Evolutionary conservation across 805 yeast genomes (phyloP).

Genomic region (Kodamaea kakaduensis): DNA sequence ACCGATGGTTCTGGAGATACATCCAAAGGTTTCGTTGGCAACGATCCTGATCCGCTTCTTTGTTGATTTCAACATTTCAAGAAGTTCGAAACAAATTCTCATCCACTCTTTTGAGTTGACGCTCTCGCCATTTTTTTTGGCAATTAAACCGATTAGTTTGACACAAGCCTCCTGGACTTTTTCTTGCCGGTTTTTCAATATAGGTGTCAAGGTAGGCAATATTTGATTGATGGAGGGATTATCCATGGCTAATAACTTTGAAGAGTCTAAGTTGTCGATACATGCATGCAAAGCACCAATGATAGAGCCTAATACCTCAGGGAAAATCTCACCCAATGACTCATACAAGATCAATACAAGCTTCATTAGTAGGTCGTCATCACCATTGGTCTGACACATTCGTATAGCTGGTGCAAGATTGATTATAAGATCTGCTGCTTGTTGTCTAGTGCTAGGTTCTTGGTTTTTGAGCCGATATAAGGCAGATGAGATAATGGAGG

Average conservation of each 20-base stretch:
- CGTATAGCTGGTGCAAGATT: slow-evolving; percentile 63
- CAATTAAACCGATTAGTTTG: slow-evolving; percentile 75
- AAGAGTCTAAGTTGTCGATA: slow-evolving; percentile 55
- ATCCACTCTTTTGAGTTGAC: slow-evolving; percentile 96
- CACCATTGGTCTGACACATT: slow-evolving; percentile 55
- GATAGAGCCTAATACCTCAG: slow-evolving; percentile 87
- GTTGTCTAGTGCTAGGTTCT: slow-evolving; percentile 68
- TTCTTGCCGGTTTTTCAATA: slow-evolving; percentile 82
- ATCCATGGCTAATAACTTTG: slow-evolving; percentile 45
- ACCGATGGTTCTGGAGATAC: slow-evolving; percentile 87
- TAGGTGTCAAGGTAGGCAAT: slow-evolving; percentile 86
- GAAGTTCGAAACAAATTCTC: slow-evolving; percentile 85
- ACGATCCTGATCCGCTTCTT: slow-evolving; percentile 72
- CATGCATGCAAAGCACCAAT: slow-evolving; percentile 66
- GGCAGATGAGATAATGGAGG: slow-evolving; percentile 67
- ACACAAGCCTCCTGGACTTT: slow-evolving; percentile 85
- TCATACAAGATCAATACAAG: slow-evolving; percentile 79
- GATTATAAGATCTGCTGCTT: slow-evolving; percentile 74
- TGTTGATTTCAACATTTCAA: slow-evolving; percentile 83
- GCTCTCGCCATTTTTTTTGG: slow-evolving; percentile 72
- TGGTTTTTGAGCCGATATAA: slow-evolving; percentile 72
- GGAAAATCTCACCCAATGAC: slow-evolving; percentile 89
- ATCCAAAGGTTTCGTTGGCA: slow-evolving; percentile 89
- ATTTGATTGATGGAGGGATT: slow-evolving; percentile 79
- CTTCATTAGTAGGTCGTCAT: slow-evolving; percentile 52